These are phyloP conservation scores for Metarhizium humberi DNA, from an alignment of 2,329 filamentous ascomycete species.

Conservation along the genomic window DNA sequence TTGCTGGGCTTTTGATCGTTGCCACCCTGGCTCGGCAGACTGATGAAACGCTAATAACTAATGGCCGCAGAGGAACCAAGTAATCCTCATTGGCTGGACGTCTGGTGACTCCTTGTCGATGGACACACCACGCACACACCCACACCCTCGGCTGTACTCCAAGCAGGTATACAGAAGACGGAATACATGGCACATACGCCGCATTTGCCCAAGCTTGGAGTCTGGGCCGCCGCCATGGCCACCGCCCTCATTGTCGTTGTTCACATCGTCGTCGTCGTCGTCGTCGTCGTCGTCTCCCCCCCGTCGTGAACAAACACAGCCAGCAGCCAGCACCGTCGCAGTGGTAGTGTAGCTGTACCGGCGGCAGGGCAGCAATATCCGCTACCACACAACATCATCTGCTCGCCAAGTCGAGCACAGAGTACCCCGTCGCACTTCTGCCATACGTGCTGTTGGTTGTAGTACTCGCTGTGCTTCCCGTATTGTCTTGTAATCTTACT, in stretches of 20 bases:
- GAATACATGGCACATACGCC: not conserved
- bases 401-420: not conserved
- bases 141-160: not conserved
- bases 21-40: slow-evolving; percentile 20
- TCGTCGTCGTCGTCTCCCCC: too few relatives aligned
- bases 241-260: too few relatives aligned
- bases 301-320: too few relatives aligned
- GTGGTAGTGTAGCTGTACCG: not conserved
- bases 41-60: slow-evolving; percentile 20
- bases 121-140: slow-evolving; percentile 6
- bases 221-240: not conserved
- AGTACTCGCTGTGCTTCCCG: not conserved
- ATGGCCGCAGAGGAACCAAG: slow-evolving; percentile 17
- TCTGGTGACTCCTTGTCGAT: slow-evolving; percentile 14
- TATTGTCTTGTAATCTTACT: too few relatives aligned
- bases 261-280: too few relatives aligned
- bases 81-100: slow-evolving; percentile 14
- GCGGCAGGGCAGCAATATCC: not conserved
- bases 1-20: slow-evolving; percentile 11
- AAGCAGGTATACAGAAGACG: not conserved
- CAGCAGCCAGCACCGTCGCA: not conserved
- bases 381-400: not conserved
- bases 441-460: not conserved
- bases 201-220: not conserved
- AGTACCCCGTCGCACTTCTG: not conserved